These are phyloP conservation scores for Silene vulgaris DNA, from an alignment of 179 eudicot species.

Conservation along the genomic window DNA sequence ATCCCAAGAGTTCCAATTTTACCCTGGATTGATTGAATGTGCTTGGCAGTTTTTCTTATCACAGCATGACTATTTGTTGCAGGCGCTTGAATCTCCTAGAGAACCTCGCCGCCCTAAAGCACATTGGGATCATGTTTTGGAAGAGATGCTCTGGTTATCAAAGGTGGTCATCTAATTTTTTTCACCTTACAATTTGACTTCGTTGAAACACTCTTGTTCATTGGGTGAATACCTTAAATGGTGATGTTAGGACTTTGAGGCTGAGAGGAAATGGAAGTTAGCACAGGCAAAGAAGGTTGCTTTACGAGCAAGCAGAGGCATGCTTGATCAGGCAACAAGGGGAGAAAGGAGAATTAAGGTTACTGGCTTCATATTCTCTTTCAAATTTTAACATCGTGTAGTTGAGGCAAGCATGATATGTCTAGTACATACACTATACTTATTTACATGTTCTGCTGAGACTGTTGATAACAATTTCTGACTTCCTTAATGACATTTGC, in stretches of 20 bases:
- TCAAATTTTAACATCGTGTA: background rate
- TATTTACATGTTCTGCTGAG: background rate
- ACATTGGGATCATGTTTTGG: conserved; percentile 99
- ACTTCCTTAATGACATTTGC: background rate
- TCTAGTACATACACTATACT: background rate
- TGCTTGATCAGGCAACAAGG: conserved; percentile 86
- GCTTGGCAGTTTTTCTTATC: conserved; percentile 5
- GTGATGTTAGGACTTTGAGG: conserved; percentile 76
- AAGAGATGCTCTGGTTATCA: conserved; percentile 98
- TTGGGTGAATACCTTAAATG: conserved; percentile 14
- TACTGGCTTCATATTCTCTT: conserved; percentile 1
- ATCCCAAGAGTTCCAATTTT: background rate
- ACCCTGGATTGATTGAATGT: background rate
- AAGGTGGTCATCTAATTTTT: conserved; percentile 49
- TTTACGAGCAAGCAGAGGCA: conserved; percentile 91
- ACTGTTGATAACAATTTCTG: background rate
- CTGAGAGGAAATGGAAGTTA: conserved; percentile 96
- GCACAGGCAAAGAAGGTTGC: conserved; percentile 95
- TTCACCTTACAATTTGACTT: background rate
- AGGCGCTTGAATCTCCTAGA: conserved; percentile 97
- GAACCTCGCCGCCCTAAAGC: conserved; percentile 92
- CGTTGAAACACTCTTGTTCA: background rate
- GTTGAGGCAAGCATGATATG: background rate
- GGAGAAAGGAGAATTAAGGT: conserved; percentile 92
- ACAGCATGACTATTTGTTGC: conserved; percentile 17